Percentiles rank a stretch among this genome's conserved stretches.
Evolutionary conservation across 2,329 filamentous ascomycete species (phyloP).

Genomic region (Ceratocystis destructans): DNA sequence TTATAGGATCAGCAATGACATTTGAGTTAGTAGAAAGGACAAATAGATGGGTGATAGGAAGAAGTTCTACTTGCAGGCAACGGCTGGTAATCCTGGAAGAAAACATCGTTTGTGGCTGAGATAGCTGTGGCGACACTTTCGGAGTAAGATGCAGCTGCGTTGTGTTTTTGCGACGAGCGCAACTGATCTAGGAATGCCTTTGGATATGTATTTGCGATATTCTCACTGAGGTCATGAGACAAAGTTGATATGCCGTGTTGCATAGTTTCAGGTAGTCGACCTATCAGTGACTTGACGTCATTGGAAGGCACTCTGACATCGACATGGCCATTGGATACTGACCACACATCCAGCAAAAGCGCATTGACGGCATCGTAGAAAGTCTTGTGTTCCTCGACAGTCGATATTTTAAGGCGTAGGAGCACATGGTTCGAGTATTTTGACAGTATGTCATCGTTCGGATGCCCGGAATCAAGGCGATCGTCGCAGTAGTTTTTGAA

Average conservation of each 20-base stretch:
- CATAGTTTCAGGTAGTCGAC: slow-evolving; percentile 61
- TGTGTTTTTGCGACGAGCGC: not conserved
- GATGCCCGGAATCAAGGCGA: not conserved
- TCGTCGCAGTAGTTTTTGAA: not conserved
- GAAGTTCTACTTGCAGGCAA: slow-evolving; percentile 40
- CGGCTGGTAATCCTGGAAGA: slow-evolving; percentile 88
- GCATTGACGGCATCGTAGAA: slow-evolving; percentile 59
- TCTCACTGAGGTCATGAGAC: slow-evolving; percentile 65
- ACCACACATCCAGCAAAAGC: slow-evolving; percentile 83
- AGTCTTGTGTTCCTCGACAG: slow-evolving; percentile 49
- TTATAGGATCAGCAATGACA: slow-evolving; percentile 15
- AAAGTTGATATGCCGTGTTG: slow-evolving; percentile 58
- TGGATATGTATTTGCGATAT: slow-evolving; percentile 65
- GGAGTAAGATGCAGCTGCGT: not conserved
- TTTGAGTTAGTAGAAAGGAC: not conserved
- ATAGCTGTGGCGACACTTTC: slow-evolving; percentile 1
- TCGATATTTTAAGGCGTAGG: slow-evolving; percentile 69
- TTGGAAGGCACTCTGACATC: slow-evolving; percentile 70
- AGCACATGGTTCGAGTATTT: slow-evolving; percentile 73
- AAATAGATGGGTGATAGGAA: not conserved
- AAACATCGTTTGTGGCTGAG: slow-evolving; percentile 50
- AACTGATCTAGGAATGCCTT: slow-evolving; percentile 19
- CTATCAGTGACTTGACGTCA: slow-evolving; percentile 63
- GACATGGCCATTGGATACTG: slow-evolving; percentile 64
- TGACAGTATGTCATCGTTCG: not conserved